phyloP scores from a whole-genome alignment of 2,329 filamentous ascomycete species.

The Trichoderma atroviride region DNA sequence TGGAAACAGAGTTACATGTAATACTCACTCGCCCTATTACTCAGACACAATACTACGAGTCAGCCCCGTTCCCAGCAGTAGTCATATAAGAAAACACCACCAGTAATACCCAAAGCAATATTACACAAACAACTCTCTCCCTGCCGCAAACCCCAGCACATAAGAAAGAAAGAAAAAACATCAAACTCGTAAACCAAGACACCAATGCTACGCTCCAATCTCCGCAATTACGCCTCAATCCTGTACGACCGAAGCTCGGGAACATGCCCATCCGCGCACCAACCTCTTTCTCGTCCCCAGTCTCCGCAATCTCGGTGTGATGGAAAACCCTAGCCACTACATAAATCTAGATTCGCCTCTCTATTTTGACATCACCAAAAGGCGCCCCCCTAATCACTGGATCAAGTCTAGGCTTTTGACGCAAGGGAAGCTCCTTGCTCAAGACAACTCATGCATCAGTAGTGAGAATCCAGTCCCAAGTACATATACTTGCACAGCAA shows the following conservation, averaged over 20 bases:
- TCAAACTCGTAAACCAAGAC: not conserved
- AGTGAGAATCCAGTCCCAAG: too few species aligned
- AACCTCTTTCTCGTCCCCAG: not conserved
- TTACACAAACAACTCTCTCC: not conserved
- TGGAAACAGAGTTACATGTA: not conserved
- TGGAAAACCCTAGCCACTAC: not conserved
- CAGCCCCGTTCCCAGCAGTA: not conserved
- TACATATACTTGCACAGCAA: not conserved
- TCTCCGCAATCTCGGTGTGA: constrained; percentile 12
- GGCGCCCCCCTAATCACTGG: not conserved
- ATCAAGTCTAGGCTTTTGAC: not conserved
- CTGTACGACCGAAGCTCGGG: not conserved
- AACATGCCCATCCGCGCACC: not conserved
- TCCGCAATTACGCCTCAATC: not conserved
- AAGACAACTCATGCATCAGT: not conserved
- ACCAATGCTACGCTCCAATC: not conserved
- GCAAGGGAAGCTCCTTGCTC: not conserved
- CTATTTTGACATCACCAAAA: not conserved
- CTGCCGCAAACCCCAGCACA: not conserved
- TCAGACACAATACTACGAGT: not conserved
- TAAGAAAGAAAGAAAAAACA: not conserved
- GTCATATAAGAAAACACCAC: not conserved
- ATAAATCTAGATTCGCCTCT: not conserved
- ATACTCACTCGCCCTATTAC: not conserved
- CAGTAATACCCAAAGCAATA: not conserved